These are phyloP conservation scores for Dipodascus geniculatus DNA, from an alignment of 805 yeast genomes.

Conservation along the genomic window DNA sequence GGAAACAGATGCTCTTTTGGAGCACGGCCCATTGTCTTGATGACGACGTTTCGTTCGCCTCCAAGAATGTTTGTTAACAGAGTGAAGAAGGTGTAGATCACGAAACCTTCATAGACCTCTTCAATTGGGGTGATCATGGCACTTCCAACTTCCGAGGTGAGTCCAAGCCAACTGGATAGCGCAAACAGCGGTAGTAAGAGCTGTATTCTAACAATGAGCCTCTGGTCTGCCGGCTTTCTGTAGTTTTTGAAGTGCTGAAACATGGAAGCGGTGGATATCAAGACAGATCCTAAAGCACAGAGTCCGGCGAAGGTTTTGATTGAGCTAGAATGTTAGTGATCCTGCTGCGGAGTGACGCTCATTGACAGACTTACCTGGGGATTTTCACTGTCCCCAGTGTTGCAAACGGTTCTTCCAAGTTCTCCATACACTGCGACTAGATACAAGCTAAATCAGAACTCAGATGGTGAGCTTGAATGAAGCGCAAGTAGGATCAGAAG, in stretches of 20 bases:
- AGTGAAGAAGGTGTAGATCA: conserved; percentile 84
- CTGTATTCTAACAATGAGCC: conserved; percentile 72
- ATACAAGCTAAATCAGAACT: not conserved
- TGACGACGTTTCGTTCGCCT: conserved; percentile 80
- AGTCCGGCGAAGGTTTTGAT: conserved; percentile 1
- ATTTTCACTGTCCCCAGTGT: not conserved
- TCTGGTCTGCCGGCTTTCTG: conserved; percentile 79
- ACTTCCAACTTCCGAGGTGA: conserved; percentile 35
- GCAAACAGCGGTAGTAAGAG: conserved; percentile 76
- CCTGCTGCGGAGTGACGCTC: not conserved
- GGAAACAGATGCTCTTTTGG: conserved; percentile 59
- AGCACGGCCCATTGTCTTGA: conserved; percentile 53
- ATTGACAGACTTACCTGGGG: not conserved
- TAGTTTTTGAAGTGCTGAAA: conserved; percentile 54
- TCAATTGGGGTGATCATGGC: conserved; percentile 57
- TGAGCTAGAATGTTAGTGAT: not conserved
- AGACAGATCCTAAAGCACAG: conserved; percentile 24
- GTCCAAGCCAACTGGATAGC: conserved; percentile 49
- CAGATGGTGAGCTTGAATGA: too few species aligned
- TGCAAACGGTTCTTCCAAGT: not conserved
- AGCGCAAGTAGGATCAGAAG: too few species aligned
- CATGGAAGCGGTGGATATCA: conserved; percentile 36
- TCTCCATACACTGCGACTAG: too few species aligned
- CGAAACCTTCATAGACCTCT: conserved; percentile 93
- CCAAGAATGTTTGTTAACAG: conserved; percentile 75